These are phyloP conservation scores for Pugionium cornutum DNA, from an alignment of 345 rosid species.

Conservation along the genomic window DNA sequence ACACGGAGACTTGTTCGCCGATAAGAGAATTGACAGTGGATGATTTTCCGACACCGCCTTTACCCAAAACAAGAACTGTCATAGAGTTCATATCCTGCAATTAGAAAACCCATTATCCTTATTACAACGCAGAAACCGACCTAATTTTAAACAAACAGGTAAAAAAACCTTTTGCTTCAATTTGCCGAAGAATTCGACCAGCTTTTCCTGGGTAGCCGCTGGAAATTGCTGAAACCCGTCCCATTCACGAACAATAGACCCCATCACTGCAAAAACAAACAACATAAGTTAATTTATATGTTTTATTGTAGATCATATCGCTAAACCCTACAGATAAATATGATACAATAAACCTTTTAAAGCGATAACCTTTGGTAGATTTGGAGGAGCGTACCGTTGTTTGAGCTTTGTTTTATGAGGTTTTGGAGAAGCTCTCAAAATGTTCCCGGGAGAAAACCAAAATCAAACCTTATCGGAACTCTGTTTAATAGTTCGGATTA, in stretches of 20 bases:
- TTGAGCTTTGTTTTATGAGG: conserved; percentile 12
- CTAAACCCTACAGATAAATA: conserved; percentile 2
- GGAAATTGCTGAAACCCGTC: conserved; percentile 77
- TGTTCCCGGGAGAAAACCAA: neutral
- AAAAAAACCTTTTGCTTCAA: conserved; percentile 68
- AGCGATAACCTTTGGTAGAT: neutral
- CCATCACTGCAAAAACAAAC: conserved; percentile 42
- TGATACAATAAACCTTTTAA: neutral
- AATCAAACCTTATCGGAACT: conserved; percentile 35
- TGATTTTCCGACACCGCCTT: conserved; percentile 87
- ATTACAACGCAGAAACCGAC: conserved; percentile 23
- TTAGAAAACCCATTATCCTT: neutral
- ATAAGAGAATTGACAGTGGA: conserved; percentile 82
- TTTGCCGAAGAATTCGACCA: conserved; percentile 59
- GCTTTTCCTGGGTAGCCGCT: conserved; percentile 60
- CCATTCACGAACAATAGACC: conserved; percentile 71
- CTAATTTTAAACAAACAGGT: neutral
- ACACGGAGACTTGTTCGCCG: conserved; percentile 74
- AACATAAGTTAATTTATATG: neutral
- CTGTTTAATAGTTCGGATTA: neutral
- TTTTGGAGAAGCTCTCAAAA: conserved; percentile 20
- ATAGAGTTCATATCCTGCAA: conserved; percentile 62
- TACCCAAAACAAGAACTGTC: conserved; percentile 83
- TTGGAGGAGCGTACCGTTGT: conserved; percentile 25
- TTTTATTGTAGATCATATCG: neutral